Evolutionary conservation across 257 asterid genomes (phyloP).

Genomic region (Eustoma russellianum): DNA sequence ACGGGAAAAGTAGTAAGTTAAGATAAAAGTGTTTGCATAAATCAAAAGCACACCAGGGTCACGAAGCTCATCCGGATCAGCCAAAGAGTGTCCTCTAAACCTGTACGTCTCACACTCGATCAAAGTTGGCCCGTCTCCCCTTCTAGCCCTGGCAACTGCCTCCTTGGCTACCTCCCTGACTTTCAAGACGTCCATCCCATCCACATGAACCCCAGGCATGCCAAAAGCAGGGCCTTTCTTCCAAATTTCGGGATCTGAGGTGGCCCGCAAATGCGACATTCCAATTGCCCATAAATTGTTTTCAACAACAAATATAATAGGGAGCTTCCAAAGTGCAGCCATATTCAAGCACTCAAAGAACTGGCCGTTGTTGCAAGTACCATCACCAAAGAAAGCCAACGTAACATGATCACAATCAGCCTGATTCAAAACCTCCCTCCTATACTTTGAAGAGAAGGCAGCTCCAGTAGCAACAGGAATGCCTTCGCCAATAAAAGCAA

Average conservation of each 20-base stretch:
- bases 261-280: constrained; percentile 95
- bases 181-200: constrained; percentile 97
- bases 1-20: not conserved
- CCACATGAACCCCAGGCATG: constrained; percentile 96
- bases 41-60: constrained; percentile 67
- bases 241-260: constrained; percentile 94
- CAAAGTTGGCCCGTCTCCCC: constrained; percentile 96
- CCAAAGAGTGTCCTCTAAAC: constrained; percentile 97
- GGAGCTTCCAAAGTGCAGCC: constrained; percentile 97
- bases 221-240: constrained; percentile 98
- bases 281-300: constrained; percentile 99
- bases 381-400: constrained; percentile 88
- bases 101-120: constrained; percentile 94
- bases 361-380: constrained; percentile 94
- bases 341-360: constrained; percentile 97
- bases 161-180: constrained; percentile 95
- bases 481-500: constrained; percentile 96
- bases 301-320: constrained; percentile 89
- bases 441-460: constrained; percentile 81
- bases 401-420: constrained; percentile 83
- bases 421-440: constrained; percentile 76
- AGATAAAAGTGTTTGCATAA: not conserved
- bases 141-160: constrained; percentile 81
- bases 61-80: constrained; percentile 98
- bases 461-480: constrained; percentile 96